A percentile compares a stretch with the other conserved stretches of the same genome.
Evolutionary conservation across 139 green algal species (phyloP).

Genomic region (Picochlorum sp.): DNA sequence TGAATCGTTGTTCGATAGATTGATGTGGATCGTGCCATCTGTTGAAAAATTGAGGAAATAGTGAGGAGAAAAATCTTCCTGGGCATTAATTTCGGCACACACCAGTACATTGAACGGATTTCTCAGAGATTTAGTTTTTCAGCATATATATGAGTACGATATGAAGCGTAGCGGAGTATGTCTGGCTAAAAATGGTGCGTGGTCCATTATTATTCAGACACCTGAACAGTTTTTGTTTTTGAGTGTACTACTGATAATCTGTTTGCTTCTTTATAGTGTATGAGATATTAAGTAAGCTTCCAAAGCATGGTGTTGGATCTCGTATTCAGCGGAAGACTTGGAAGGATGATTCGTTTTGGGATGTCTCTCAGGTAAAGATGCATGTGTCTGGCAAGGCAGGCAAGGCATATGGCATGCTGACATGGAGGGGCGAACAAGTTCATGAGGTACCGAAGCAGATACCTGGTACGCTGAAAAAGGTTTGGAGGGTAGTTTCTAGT

Average conservation of each 20-base stretch:
- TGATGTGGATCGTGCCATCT: too few relatives aligned
- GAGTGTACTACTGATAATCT: neutral
- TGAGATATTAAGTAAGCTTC: conserved; percentile 11
- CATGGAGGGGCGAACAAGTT: conserved; percentile 24
- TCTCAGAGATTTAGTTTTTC: neutral
- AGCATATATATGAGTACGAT: neutral
- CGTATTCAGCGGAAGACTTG: conserved; percentile 2
- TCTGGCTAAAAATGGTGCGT: too few relatives aligned
- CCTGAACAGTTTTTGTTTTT: neutral
- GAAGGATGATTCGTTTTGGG: conserved; percentile 19
- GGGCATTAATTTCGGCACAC: too few relatives aligned
- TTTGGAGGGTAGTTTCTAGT: conserved; percentile 22
- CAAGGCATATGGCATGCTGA: conserved; percentile 31
- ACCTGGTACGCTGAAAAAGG: conserved; percentile 27
- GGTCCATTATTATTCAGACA: too few relatives aligned
- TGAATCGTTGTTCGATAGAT: too few relatives aligned
- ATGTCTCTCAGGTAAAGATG: conserved; percentile 12
- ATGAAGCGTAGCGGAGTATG: too few relatives aligned
- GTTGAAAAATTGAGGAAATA: too few relatives aligned
- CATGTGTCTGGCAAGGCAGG: conserved; percentile 36
- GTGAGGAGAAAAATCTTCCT: too few relatives aligned
- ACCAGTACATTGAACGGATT: too few relatives aligned
- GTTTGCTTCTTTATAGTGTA: conserved; percentile 8
- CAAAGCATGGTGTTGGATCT: conserved; percentile 11
- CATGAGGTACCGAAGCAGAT: conserved; percentile 15